Base-by-base conservation (phyloP, 192 early-diverging fungal genomes). In the Umbelopsis ramanniana region DNA sequence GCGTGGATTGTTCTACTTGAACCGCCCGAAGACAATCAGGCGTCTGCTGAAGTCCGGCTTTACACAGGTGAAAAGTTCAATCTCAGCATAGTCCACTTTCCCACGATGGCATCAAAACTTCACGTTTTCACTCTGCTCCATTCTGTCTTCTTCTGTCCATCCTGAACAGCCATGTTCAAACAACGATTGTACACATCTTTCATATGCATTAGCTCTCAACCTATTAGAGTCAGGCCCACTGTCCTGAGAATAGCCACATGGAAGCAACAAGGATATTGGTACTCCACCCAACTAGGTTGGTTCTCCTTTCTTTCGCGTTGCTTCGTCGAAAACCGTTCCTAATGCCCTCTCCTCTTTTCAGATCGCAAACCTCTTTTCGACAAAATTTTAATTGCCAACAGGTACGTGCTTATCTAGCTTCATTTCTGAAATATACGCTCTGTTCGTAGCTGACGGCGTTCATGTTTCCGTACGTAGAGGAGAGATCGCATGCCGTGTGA, bases 341-440 rank as follows among this genome's bases (percentile, higher is more conserved):
- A 66, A 72, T 38, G 4, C 57, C 15, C 22, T 35, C n/a, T 21
- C 21, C 3, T 17, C 10, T 52, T 26, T 70, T 47, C 80, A 87
- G 86, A 78, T 50, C 84, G 85, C 46, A 92, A 93, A 71, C 93
- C 93, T 35, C 79, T 94, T 53, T 96, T 98, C 79, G 90, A 96
- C 84, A 98, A 98, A 83, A 96, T 98, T 57, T 87, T 98, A 54
- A 93, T 98, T 71, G 97, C 95, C 50, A 98, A 98, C 80, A 88
- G 96, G 80, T 90, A 89, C 15, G 7, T n/a, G 14, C 23, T 14
- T 71, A 14, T 37, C 29, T 29, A 21, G 22, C 24, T 22, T 63
- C 12, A 24, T 71, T 38, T 60, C 15, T 50, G 14, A 46, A 7
- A 46, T 14, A 21, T 50, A 3, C 10, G 11, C 1, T 35, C 26